These are phyloP conservation scores for Saccharomyces hybrid DNA, from an alignment of 1,139 yeast species.

Conservation along the genomic window DNA sequence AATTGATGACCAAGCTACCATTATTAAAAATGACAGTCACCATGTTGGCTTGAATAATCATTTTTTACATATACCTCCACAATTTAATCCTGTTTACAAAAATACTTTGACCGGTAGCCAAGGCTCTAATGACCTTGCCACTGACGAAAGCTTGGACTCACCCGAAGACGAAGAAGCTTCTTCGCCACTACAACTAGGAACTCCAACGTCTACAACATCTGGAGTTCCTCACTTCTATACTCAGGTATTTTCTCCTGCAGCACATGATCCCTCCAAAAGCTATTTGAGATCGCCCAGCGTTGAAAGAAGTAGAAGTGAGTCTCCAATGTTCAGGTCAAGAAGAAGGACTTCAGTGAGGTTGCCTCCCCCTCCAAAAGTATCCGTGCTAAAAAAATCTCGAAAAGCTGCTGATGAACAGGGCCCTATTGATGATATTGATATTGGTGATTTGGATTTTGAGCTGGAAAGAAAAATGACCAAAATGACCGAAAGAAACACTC, in stretches of 20 bases:
- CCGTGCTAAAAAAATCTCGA: slow-evolving; percentile 24
- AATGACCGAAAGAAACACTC: slow-evolving; percentile 26
- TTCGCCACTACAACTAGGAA: background rate
- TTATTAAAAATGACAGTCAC: slow-evolving; percentile 15
- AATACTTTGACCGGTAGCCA: background rate
- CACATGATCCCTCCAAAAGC: background rate
- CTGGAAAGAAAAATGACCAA: slow-evolving; percentile 16
- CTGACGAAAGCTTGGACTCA: background rate
- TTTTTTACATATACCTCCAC: slow-evolving; percentile 29
- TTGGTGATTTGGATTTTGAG: slow-evolving; percentile 16
- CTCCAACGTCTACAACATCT: background rate
- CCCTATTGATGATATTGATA: slow-evolving; percentile 19
- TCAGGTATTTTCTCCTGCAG: background rate
- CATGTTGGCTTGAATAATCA: slow-evolving; percentile 23
- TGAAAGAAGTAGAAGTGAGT: slow-evolving; percentile 9
- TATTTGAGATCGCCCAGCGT: background rate
- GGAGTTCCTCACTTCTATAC: slow-evolving; percentile 1
- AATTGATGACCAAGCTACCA: slow-evolving; percentile 24
- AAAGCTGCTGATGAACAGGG: slow-evolving; percentile 12
- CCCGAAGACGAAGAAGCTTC: background rate
- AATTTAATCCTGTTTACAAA: slow-evolving; percentile 23
- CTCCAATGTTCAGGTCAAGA: slow-evolving; percentile 4
- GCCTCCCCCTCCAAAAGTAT: slow-evolving; percentile 33
- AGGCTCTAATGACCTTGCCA: background rate
- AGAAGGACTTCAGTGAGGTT: slow-evolving; percentile 14